Base-by-base conservation (phyloP, 257 asterid species). In the Parsonsia alboflavescens region DNA sequence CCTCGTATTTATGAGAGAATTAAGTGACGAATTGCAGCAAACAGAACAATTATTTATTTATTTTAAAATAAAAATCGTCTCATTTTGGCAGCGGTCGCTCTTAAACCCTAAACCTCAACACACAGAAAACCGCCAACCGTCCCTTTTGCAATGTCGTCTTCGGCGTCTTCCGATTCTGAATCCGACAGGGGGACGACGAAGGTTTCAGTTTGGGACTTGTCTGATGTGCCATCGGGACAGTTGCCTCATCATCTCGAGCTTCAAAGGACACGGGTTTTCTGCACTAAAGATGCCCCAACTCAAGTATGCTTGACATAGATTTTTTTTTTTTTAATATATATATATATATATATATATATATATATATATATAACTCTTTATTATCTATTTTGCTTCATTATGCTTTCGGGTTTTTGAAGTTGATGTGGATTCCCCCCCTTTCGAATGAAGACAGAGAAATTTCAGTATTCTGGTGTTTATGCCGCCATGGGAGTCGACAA, bases 401-500 rank as follows among this genome's bases (percentile, higher is more conserved):
- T 49, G 19, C 41, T 12, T 54, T 46, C 48, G 39, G 10, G 8
- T 49, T 30, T 46, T 22, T 49, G 21, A 68, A 42, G 67, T 7
- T 53, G 41, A 28, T 50, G 41, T 70, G 5, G 4, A 49, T 56
- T 78, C 33, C 67, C 16, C 44, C 39, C 17, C 64, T 44, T 36
- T 73, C 59, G 75, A 56, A 58, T 45, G 70, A 79, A 89, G 96
- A 86, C 96, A 56, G 94, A 93, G 79, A 93, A 48, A 64, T 76
- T 91, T 50, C 85, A 71, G n/a, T 95, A 88, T 73, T 89, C 98
- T 24, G 97, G 99, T 41, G 97, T 97, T 2, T 95, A 89, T 81
- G 91, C 91, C 0, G 63, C 93, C 0, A 73, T 88, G 92, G 96
- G 96, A 63, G 98, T 95, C 66, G 98, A 92, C 84, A 95, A 95